Base-by-base conservation (phyloP, 176 grass and related monocot genomes). In the Tillandsia fasciculata region DNA sequence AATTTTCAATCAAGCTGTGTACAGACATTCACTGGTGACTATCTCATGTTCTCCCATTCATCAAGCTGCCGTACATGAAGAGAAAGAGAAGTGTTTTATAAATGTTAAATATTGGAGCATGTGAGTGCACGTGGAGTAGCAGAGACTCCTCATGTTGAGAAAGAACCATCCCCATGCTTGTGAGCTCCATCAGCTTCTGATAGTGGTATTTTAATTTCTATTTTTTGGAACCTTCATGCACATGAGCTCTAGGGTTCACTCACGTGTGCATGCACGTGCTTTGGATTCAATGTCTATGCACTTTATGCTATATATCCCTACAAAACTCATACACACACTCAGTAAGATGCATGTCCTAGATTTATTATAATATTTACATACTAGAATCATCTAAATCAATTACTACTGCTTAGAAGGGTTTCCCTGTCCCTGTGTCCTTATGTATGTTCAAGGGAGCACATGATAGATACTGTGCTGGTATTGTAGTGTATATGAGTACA, bases 171-270 rank as follows among this genome's bases (percentile, higher is more conserved):
- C 54, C 69, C 64, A 80, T 56, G 69, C 80, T 53, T 83, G 69
- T 74, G 53, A 61, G 15, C 56, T 61, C 56, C 56, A 61, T 70
- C 73, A 85, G 85, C 66, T 85, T 58, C 53, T 64, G 61, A 42
- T 42, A 42, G 6, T 42, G 33, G 33, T 42, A 42, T 42, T 42
- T 7, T 42, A 8, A 42, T 42, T 42, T 42, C 68, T 77, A 27
- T 80, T 64, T 76, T 76, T 67, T 76, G 85, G 85, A 91, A 91
- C 82, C 85, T 91, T 88, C 85, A 91, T 86, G 85, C 84, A 83
- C 76, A 57, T 14, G 77, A 80, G 80, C 51, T 70, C 26, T 80
- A 76, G 66, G 33, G 69, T 78, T 47, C 73, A 75, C 82, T 91
- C 85, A 88, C 79, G 89, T 91, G 85, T 80, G 83, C 79, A 85